Evolutionary conservation across 345 rosid species (phyloP), one percentile per base, ranked within the genome.

Genomic region (Salix udensis): DNA sequence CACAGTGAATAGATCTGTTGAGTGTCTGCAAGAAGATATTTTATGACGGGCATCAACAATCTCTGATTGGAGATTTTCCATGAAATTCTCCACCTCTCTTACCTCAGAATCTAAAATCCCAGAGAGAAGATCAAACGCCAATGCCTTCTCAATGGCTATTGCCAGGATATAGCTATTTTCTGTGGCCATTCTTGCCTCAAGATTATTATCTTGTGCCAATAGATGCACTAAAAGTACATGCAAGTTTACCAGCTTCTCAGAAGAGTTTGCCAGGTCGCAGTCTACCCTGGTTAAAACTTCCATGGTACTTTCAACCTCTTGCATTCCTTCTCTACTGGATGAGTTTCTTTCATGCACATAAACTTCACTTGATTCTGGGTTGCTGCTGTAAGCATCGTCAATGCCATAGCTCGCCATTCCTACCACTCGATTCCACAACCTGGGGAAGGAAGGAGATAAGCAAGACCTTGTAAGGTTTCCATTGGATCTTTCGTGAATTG

Each of bases 61-160:
- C 79, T 89, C 89, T 2, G 82, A 83, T 79, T 90, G 91, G 52
- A 93, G 82, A 72, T 74, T 68, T 82, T 84, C 86, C 84, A 93
- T 80, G 84, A 89, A 91, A 79, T 77, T 77, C 79, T 90, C 93
- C 84, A 93, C 91, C 80, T 85, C 94, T 75, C 85, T 87, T 74
- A 92, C 82, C 88, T 92, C 93, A 0, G 98, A 91, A 84, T 89
- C 99, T 75, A 96, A 79, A 82, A 93, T 79, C 65, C 91, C 90
- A 60, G 87, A 88, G 61, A 91, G 85, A 37, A 93, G 87, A 85
- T 93, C 97, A 84, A 86, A 85, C 55, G 78, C 67, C 88, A 93
- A 83, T 66, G 98, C 91, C 86, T 89, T 91, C 82, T 89, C 93
- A 71, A 86, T 76, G 11, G 89, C 86, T 50, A 76, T 85, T 75